phyloP scores from a whole-genome alignment of 495 filamentous ascomycete genomes.

The Neurospora sp. region DNA sequence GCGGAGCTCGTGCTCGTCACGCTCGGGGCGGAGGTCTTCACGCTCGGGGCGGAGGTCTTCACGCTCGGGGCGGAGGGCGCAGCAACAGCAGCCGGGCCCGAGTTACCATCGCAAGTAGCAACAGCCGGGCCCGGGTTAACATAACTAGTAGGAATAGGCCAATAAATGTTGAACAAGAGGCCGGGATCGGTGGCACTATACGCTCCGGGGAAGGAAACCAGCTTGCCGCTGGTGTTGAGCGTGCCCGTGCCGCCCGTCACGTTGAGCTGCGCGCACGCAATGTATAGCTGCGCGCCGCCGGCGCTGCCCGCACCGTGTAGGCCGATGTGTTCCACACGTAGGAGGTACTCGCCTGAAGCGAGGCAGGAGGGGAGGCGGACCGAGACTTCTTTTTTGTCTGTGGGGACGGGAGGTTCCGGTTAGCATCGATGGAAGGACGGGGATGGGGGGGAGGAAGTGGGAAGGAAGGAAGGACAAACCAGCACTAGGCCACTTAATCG shows the following conservation, averaged over 20 bases:
- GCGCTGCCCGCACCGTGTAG: conserved; percentile 34
- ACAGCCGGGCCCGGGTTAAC: conserved; percentile 25
- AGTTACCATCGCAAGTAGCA: conserved; percentile 8
- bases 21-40: too few species aligned
- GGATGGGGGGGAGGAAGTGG: not conserved
- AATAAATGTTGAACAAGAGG: conserved; percentile 38
- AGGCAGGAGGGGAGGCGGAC: conserved; percentile 38
- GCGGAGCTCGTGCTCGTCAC: too few species aligned
- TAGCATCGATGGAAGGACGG: too few species aligned
- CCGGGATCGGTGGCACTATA: conserved; percentile 36
- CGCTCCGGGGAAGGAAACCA: conserved; percentile 37
- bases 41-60: too few species aligned
- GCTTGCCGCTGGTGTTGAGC: conserved; percentile 17
- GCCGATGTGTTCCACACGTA: conserved; percentile 48
- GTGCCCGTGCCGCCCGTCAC: conserved; percentile 31
- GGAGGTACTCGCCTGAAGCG: conserved; percentile 47
- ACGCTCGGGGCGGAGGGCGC: too few species aligned
- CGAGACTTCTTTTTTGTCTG: conserved; percentile 10
- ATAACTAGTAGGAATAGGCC: conserved; percentile 25
- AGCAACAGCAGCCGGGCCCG: too few species aligned
- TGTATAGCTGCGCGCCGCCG: conserved; percentile 45
- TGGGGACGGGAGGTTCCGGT: too few species aligned
- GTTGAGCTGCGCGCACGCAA: conserved; percentile 36
- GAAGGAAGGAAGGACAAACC: conserved; percentile 15
- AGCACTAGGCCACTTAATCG: conserved; percentile 33